Conservation (phyloP, 2,329 filamentous ascomycete species). For the Fusarium clavum region DNA sequence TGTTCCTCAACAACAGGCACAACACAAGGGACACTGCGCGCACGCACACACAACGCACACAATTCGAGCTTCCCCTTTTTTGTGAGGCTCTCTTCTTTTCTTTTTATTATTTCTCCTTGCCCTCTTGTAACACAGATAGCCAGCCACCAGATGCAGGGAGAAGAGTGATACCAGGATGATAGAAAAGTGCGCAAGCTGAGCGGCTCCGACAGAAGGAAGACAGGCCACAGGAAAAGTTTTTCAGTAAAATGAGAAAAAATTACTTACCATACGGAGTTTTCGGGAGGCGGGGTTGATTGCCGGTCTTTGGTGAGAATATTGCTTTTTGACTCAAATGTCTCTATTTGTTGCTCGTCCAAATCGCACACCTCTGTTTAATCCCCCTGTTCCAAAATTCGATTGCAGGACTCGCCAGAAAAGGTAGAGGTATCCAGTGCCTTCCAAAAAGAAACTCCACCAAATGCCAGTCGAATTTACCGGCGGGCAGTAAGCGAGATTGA, state of each 20-base stretch:
- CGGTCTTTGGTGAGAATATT: constrained; percentile 1
- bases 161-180: constrained; percentile 9
- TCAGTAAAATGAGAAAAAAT: constrained; percentile 14
- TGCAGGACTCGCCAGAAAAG: constrained; percentile 36
- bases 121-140: constrained; percentile 24
- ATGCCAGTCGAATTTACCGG: constrained; percentile 51
- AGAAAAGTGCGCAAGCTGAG: constrained; percentile 17
- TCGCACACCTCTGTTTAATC: constrained; percentile 22
- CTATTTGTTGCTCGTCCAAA: neutral
- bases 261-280: constrained; percentile 20
- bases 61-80: constrained; percentile 34
- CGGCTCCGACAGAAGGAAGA: constrained; percentile 25
- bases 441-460: constrained; percentile 35
- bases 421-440: constrained; percentile 18
- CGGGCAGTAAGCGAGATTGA: constrained; percentile 53
- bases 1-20: constrained; percentile 41
- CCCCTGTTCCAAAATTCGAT: constrained; percentile 29
- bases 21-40: constrained; percentile 24
- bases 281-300: constrained; percentile 30
- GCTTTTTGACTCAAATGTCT: constrained; percentile 17
- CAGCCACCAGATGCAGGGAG: constrained; percentile 40
- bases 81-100: constrained; percentile 30
- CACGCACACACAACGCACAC: constrained; percentile 40
- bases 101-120: constrained; percentile 29
- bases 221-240: constrained; percentile 30